A percentile compares a stretch with the other conserved stretches of the same genome.
Evolutionary conservation across 768 basidiomycete species (phyloP).

Genomic region (Xanthoconium stramineum): DNA sequence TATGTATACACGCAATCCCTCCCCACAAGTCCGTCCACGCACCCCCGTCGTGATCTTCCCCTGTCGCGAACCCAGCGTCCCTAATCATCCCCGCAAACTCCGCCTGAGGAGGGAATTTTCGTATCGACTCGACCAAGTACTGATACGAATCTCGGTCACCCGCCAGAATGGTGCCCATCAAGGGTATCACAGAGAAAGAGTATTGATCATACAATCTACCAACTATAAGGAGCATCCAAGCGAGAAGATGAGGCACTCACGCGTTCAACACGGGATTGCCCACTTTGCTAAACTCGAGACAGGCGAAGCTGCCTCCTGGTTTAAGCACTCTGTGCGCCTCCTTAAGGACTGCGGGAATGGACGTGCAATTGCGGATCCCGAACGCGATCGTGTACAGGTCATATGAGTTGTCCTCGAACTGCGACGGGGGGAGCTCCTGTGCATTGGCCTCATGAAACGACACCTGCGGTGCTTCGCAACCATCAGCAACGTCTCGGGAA

Average conservation of each 20-base stretch:
- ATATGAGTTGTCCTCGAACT: conserved; percentile 79
- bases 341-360: conserved; percentile 78
- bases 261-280: conserved; percentile 80
- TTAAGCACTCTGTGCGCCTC: conserved; percentile 94
- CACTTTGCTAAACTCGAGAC: conserved; percentile 94
- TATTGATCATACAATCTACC: conserved; percentile 88
- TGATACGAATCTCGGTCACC: conserved; percentile 95
- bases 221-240: conserved; percentile 4
- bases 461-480: conserved; percentile 75
- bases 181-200: conserved; percentile 92
- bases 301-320: conserved; percentile 93
- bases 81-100: conserved; percentile 88
- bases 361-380: conserved; percentile 96
- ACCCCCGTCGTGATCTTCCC: conserved; percentile 70
- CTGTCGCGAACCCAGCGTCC: conserved; percentile 79
- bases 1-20: conserved; percentile 84
- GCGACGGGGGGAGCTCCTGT: conserved; percentile 62
- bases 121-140: conserved; percentile 96
- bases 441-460: conserved; percentile 93
- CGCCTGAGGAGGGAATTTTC: conserved; percentile 83
- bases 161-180: conserved; percentile 94
- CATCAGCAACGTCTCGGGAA: conserved; percentile 2
- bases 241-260: conserved; percentile 47
- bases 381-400: conserved; percentile 99
- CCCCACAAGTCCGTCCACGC: conserved; percentile 87